Conservation (phyloP, 257 asterid species). For the Solanum medicagineum region DNA sequence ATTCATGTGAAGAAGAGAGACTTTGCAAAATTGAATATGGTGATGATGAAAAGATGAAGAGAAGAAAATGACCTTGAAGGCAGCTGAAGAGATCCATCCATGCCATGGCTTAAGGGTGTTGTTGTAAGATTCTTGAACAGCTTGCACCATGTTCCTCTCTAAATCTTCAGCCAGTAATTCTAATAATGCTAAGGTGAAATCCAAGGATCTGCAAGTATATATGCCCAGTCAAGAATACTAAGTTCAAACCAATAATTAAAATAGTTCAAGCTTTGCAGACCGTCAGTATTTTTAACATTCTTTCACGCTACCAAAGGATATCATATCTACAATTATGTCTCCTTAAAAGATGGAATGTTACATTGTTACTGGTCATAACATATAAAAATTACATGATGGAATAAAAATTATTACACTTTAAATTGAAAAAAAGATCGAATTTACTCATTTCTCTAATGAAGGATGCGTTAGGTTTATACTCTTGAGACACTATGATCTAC, state of each 20-base stretch:
- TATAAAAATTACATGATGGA: background rate
- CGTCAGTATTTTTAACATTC: background rate
- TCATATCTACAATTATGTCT: background rate
- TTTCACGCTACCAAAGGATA: background rate
- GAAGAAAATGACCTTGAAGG: constrained; percentile 37
- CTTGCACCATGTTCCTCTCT: constrained; percentile 52
- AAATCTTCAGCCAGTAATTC: constrained; percentile 49
- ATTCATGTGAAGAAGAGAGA: background rate
- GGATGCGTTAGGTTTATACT: background rate
- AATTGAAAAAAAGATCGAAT: background rate
- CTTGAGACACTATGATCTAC: background rate
- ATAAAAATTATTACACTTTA: background rate
- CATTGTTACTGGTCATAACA: background rate
- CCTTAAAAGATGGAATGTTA: background rate
- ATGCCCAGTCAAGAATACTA: background rate
- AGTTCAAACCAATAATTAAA: background rate
- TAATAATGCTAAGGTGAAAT: constrained; percentile 47
- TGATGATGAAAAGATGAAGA: background rate
- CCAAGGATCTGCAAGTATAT: constrained; percentile 49
- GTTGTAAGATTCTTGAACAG: constrained; percentile 62
- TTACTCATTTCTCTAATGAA: background rate
- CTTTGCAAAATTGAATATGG: too few species aligned
- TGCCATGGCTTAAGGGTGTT: constrained; percentile 82
- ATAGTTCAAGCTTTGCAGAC: too few species aligned
- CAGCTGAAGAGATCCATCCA: constrained; percentile 92